These are phyloP conservation scores for Candida nitratophila DNA, from an alignment of 805 yeast species.

Conservation along the genomic window DNA sequence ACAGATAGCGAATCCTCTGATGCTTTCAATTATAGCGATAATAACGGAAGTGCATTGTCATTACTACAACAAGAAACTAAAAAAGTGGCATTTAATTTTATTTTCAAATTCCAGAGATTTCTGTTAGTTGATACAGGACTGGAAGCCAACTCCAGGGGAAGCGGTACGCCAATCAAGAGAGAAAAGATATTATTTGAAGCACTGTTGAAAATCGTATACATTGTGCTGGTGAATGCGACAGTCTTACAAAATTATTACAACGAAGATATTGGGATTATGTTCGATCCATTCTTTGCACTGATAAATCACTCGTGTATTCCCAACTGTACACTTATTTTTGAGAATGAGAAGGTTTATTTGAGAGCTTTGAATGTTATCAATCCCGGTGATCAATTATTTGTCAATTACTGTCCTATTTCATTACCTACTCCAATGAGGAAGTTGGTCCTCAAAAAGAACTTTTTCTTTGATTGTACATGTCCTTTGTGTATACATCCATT, in stretches of 20 bases:
- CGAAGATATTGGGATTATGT: slow-evolving; percentile 26
- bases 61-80: background rate
- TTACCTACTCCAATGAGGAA: slow-evolving; percentile 25
- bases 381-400: slow-evolving; percentile 21
- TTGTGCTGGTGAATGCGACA: slow-evolving; percentile 25
- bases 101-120: background rate
- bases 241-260: slow-evolving; percentile 18
- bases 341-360: slow-evolving; percentile 12
- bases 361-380: slow-evolving; percentile 14
- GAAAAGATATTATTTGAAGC: slow-evolving; percentile 6
- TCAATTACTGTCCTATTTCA: slow-evolving; percentile 23
- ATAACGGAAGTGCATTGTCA: no score
- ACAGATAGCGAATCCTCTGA: no score
- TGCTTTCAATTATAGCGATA: no score
- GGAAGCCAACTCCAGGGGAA: no score
- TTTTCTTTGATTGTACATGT: slow-evolving; percentile 30
- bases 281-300: slow-evolving; percentile 31
- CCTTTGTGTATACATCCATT: slow-evolving; percentile 13
- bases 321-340: slow-evolving; percentile 21
- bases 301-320: slow-evolving; percentile 37
- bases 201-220: slow-evolving; percentile 9
- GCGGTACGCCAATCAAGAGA: background rate
- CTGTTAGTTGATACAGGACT: no score
- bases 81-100: slow-evolving; percentile 2
- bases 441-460: slow-evolving; percentile 21